Percentiles rank a stretch among this genome's conserved stretches.
Conservation (phyloP, 257 asterid species). For the Solanum lignicaule region DNA sequence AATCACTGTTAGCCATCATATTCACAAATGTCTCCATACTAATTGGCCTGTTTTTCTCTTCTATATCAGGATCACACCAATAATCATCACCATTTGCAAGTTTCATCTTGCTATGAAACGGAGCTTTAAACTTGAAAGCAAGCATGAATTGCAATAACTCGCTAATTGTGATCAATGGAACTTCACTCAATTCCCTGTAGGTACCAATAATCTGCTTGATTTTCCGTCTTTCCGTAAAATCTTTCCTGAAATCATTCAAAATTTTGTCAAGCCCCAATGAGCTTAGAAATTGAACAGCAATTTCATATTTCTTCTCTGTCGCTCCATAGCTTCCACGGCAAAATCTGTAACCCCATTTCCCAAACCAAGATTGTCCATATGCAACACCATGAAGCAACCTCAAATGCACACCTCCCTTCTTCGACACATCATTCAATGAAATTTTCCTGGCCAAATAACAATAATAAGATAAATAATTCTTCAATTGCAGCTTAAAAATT, state of each 20-base stretch:
- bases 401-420: constrained; percentile 29
- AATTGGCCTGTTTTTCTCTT: background rate
- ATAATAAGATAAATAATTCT: background rate
- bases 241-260: constrained; percentile 25
- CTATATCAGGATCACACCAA: background rate
- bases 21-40: constrained; percentile 29
- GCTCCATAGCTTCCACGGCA: constrained; percentile 29
- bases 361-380: constrained; percentile 43
- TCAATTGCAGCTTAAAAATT: background rate
- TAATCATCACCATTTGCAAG: background rate
- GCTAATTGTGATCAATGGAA: constrained; percentile 31
- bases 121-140: constrained; percentile 19
- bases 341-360: constrained; percentile 59
- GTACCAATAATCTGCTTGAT: constrained; percentile 25
- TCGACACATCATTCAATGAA: constrained; percentile 29
- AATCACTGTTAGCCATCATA: constrained; percentile 30
- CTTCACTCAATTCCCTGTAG: constrained; percentile 35
- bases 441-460: constrained; percentile 35
- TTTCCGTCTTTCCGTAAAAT: constrained; percentile 5
- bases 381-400: constrained; percentile 48
- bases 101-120: background rate
- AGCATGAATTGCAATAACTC: constrained; percentile 43
- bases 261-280: constrained; percentile 36
- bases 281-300: constrained; percentile 30
- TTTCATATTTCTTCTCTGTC: constrained; percentile 23